Conservation (phyloP, 176 grass and related monocot genomes). For the Rhipidocladum racemiflorum region DNA sequence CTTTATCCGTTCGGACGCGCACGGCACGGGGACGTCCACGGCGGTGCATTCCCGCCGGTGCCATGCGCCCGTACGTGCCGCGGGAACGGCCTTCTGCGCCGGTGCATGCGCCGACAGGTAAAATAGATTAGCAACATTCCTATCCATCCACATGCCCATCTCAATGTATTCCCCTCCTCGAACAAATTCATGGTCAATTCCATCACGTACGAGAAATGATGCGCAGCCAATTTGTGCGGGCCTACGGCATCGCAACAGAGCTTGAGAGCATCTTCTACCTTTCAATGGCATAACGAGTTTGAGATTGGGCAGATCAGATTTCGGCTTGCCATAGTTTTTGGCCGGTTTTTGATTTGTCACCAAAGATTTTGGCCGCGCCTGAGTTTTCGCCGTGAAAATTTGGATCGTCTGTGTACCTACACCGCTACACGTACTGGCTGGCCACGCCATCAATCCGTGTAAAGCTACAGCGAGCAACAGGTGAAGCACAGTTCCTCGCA, state of each 20-base stretch:
- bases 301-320: too few relatives aligned
- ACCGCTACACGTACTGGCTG: rapidly evolving
- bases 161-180: neutral
- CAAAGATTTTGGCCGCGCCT: too few relatives aligned
- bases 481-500: neutral
- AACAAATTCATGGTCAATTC: neutral
- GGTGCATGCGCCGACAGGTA: neutral
- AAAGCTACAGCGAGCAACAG: neutral
- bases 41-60: neutral
- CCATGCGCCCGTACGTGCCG: too few relatives aligned
- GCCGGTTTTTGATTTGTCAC: too few relatives aligned
- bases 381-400: too few relatives aligned
- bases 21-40: neutral
- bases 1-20: neutral
- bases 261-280: too few relatives aligned
- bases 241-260: too few relatives aligned
- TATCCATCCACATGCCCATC: neutral
- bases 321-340: too few relatives aligned
- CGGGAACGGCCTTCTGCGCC: too few relatives aligned
- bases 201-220: neutral
- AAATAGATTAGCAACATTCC: neutral
- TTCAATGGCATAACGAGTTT: too few relatives aligned
- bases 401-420: too few relatives aligned
- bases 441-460: neutral
- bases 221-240: neutral